phyloP scores from a whole-genome alignment of 73 alveolate species.

The Paramecium pentaurelia region DNA sequence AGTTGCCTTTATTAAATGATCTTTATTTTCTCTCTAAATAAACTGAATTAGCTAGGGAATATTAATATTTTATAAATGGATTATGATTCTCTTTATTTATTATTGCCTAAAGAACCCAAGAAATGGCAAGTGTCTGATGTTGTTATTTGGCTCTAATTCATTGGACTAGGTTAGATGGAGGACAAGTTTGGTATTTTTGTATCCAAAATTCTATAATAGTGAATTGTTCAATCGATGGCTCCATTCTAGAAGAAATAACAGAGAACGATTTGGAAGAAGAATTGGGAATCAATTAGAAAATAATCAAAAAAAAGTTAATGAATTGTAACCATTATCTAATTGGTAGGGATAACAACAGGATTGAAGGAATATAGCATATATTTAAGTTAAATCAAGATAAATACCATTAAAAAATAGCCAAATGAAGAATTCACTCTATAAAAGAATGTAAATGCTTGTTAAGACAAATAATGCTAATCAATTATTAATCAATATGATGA shows the following conservation, averaged over 20 bases:
- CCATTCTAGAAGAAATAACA: background rate
- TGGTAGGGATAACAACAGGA: background rate
- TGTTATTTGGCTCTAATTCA: slow-evolving; percentile 7
- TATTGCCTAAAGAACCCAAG: slow-evolving; percentile 34
- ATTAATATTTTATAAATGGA: slow-evolving; percentile 19
- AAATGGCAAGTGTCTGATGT: slow-evolving; percentile 41
- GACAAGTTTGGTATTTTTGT: slow-evolving; percentile 3
- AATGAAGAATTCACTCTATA: background rate
- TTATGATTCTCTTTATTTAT: slow-evolving; percentile 41
- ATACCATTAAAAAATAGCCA: background rate
- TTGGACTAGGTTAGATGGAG: background rate
- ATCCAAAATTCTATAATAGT: background rate
- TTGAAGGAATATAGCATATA: background rate
- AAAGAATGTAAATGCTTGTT: background rate
- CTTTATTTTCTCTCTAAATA: slow-evolving; percentile 57
- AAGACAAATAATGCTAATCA: background rate
- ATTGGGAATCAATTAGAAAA: background rate
- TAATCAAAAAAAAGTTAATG: background rate
- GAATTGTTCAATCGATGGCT: slow-evolving; percentile 4
- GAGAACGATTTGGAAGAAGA: slow-evolving; percentile 16
- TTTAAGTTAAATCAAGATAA: background rate
- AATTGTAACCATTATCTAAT: slow-evolving; percentile 25
- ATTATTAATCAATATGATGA: background rate
- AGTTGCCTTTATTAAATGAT: slow-evolving; percentile 66
- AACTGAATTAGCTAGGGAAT: slow-evolving; percentile 50